These are phyloP conservation scores for Colletotrichum salicis DNA, from an alignment of 2,329 filamentous ascomycete genomes.

Conservation along the genomic window DNA sequence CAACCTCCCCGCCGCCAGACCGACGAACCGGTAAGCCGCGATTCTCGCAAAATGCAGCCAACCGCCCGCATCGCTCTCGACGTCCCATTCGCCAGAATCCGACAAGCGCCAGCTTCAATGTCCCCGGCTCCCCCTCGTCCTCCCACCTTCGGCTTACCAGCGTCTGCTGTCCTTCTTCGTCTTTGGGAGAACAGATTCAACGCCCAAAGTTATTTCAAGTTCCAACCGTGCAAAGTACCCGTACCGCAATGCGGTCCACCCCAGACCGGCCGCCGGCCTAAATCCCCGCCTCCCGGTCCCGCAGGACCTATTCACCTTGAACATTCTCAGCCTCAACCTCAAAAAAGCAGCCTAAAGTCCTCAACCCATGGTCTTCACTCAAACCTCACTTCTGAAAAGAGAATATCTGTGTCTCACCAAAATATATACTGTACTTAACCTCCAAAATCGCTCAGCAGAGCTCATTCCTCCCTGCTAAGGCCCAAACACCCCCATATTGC, in stretches of 20 bases:
- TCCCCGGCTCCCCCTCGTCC: slow-evolving; percentile 1
- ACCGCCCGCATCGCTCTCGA: neutral
- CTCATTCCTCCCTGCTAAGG: neutral
- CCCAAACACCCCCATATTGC: neutral
- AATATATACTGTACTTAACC: neutral
- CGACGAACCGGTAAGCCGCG: neutral
- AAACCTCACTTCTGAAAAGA: neutral
- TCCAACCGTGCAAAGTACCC: neutral
- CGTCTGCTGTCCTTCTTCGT: neutral
- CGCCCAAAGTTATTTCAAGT: neutral
- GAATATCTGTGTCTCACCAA: neutral
- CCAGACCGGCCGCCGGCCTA: neutral
- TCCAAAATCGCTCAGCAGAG: neutral
- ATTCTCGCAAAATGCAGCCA: slow-evolving; percentile 13
- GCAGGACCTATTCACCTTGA: neutral
- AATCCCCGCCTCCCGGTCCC: neutral
- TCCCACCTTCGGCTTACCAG: neutral
- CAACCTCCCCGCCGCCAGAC: neutral
- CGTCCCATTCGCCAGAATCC: slow-evolving; percentile 15
- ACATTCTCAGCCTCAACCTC: neutral
- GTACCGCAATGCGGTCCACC: neutral
- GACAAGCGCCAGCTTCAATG: slow-evolving; percentile 8
- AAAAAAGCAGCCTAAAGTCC: neutral
- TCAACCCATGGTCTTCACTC: neutral
- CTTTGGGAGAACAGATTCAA: neutral